Percentiles rank a stretch among this genome's conserved stretches.
Evolutionary conservation across 176 grass and related monocot species (phyloP).

Genomic region (Triticum urartu): DNA sequence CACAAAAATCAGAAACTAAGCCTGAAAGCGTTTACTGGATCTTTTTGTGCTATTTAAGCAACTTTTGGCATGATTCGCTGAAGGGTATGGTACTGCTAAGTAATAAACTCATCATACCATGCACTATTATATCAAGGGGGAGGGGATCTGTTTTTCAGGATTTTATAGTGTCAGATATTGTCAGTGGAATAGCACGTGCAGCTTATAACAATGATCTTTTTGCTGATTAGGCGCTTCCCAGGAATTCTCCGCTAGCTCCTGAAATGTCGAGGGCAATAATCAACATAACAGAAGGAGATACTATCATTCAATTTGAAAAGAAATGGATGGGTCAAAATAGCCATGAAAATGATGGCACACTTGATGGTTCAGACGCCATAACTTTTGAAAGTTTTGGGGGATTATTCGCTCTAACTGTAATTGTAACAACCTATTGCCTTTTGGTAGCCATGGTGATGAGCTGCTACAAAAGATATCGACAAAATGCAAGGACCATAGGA

Average conservation of each 20-base stretch:
- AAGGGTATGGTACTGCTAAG: background rate
- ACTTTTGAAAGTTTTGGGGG: slow-evolving; percentile 29
- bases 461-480: background rate
- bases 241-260: slow-evolving; percentile 11
- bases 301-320: slow-evolving; percentile 35
- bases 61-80: background rate
- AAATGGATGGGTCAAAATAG: slow-evolving; percentile 45
- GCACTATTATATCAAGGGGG: background rate
- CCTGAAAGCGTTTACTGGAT: background rate
- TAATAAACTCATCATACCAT: background rate
- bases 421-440: slow-evolving; percentile 4
- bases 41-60: background rate
- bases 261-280: slow-evolving; percentile 47
- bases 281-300: slow-evolving; percentile 42
- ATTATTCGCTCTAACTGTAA: slow-evolving; percentile 32
- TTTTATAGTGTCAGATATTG: no score
- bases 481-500: background rate
- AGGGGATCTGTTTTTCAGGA: no score
- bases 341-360: slow-evolving; percentile 16
- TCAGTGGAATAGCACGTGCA: background rate
- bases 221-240: slow-evolving; percentile 30
- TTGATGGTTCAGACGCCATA: slow-evolving; percentile 19
- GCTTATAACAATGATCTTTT: background rate
- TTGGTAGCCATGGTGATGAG: background rate
- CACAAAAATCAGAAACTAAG: background rate